phyloP scores from a whole-genome alignment of 2,329 filamentous ascomycete species.

The Aspergillus fumigatus region DNA sequence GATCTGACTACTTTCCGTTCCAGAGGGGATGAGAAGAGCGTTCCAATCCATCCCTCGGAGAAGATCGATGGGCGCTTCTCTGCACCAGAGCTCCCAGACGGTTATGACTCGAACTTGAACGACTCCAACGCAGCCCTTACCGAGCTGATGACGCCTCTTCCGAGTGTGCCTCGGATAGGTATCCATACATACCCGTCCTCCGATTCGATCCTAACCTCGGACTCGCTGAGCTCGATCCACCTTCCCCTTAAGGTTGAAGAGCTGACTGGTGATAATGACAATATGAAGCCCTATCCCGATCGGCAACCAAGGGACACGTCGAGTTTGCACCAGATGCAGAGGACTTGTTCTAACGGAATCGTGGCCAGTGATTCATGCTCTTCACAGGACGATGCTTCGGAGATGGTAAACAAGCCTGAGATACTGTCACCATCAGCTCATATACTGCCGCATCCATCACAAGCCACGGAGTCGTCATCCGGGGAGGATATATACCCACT shows the following conservation, averaged over 20 bases:
- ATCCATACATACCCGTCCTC: slow-evolving; percentile 59
- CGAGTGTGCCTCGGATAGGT: slow-evolving; percentile 44
- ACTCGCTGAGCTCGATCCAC: slow-evolving; percentile 59
- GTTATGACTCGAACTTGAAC: slow-evolving; percentile 66
- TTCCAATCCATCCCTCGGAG: slow-evolving; percentile 68
- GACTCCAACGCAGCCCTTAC: slow-evolving; percentile 60
- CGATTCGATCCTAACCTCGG: slow-evolving; percentile 60
- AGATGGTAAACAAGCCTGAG: not conserved
- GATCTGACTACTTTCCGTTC: slow-evolving; percentile 76
- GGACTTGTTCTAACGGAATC: not conserved
- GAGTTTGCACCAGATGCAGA: not conserved
- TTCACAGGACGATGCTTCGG: not conserved
- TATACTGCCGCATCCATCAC: not conserved
- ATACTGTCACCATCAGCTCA: not conserved
- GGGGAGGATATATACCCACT: not conserved
- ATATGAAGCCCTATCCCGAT: slow-evolving; percentile 66
- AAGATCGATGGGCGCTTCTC: slow-evolving; percentile 75
- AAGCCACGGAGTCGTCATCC: not conserved
- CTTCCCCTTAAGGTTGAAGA: slow-evolving; percentile 66
- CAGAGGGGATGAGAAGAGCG: slow-evolving; percentile 38
- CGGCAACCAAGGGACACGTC: slow-evolving; percentile 34
- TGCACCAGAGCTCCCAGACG: slow-evolving; percentile 62
- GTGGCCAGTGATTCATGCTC: not conserved
- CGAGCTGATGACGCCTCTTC: slow-evolving; percentile 43
- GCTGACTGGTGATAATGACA: slow-evolving; percentile 74